Conservation (phyloP, 495 filamentous ascomycete species). For the Penicillium soppii region DNA sequence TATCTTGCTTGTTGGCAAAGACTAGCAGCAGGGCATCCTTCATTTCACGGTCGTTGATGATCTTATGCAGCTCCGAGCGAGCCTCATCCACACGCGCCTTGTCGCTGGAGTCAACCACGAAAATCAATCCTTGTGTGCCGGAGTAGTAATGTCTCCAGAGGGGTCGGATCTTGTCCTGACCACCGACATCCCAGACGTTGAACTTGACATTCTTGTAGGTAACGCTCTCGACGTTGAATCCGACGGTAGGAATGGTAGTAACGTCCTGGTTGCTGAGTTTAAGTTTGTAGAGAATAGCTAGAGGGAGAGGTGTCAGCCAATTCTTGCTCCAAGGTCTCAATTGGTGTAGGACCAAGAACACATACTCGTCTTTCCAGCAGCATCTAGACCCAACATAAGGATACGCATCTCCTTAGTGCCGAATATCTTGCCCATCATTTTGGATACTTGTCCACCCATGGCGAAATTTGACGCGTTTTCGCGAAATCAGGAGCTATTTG, state of each 20-base stretch:
- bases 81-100: conserved; percentile 86
- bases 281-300: conserved; percentile 97
- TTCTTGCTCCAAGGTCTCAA: background rate
- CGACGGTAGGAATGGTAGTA: conserved; percentile 98
- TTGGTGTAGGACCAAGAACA: background rate
- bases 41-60: conserved; percentile 98
- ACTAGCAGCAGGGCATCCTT: conserved; percentile 91
- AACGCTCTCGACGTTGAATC: conserved; percentile 99
- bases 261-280: conserved; percentile 93
- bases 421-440: conserved; percentile 96
- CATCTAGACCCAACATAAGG: conserved; percentile 96
- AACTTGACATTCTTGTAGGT: conserved; percentile 99
- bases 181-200: conserved; percentile 99
- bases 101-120: conserved; percentile 94
- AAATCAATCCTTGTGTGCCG: conserved; percentile 95
- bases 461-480: conserved; percentile 20
- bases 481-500: background rate
- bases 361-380: conserved; percentile 94
- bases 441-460: conserved; percentile 79
- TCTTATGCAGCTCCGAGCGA: conserved; percentile 83
- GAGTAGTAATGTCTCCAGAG: conserved; percentile 99
- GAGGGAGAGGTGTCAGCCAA: conserved; percentile 11
- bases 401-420: conserved; percentile 98
- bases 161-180: conserved; percentile 98
- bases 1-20: conserved; percentile 98